These are phyloP conservation scores for Puccinia novopanici DNA, from an alignment of 1,284 basidiomycete genomes.

Conservation along the genomic window DNA sequence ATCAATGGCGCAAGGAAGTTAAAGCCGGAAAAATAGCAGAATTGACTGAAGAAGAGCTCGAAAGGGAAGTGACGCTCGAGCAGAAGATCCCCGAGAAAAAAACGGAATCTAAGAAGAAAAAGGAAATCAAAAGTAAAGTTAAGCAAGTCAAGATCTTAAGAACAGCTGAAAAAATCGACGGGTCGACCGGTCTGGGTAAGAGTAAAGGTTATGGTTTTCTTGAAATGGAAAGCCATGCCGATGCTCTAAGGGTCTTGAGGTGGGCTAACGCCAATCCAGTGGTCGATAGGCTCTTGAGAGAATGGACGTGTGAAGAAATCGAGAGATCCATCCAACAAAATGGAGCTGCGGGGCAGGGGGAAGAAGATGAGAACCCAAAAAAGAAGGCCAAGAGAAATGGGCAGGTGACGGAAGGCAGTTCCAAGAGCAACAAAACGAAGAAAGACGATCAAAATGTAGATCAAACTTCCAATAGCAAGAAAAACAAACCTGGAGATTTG, in stretches of 20 bases:
- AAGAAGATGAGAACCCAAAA: conserved; percentile 63
- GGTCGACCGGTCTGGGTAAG: conserved; percentile 78
- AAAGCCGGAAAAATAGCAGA: conserved; percentile 67
- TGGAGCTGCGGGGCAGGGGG: conserved; percentile 63
- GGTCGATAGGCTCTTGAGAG: conserved; percentile 68
- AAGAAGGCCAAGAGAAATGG: conserved; percentile 61
- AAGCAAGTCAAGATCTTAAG: conserved; percentile 86
- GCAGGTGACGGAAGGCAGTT: conserved; percentile 59
- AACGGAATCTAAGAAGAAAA: conserved; percentile 58
- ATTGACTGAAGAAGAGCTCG: conserved; percentile 74
- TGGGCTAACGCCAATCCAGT: conserved; percentile 89
- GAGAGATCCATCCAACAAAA: conserved; percentile 68
- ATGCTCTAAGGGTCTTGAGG: conserved; percentile 84
- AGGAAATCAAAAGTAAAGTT: conserved; percentile 55
- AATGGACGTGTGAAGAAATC: conserved; percentile 82
- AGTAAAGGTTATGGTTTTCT: conserved; percentile 95
- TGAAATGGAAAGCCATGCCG: conserved; percentile 81
- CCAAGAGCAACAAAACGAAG: conserved; percentile 55
- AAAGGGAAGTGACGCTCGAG: conserved; percentile 59
- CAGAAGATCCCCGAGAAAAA: conserved; percentile 55
- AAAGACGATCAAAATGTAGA: conserved; percentile 59
- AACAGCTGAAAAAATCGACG: conserved; percentile 80
- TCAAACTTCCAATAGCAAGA: conserved; percentile 56
- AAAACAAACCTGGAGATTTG: conserved; percentile 33
- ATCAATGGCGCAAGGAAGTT: conserved; percentile 78